Percentiles rank a stretch among this genome's conserved stretches.
phyloP scores from a whole-genome alignment of 2,329 filamentous ascomycete genomes.

The Fusarium falciforme region DNA sequence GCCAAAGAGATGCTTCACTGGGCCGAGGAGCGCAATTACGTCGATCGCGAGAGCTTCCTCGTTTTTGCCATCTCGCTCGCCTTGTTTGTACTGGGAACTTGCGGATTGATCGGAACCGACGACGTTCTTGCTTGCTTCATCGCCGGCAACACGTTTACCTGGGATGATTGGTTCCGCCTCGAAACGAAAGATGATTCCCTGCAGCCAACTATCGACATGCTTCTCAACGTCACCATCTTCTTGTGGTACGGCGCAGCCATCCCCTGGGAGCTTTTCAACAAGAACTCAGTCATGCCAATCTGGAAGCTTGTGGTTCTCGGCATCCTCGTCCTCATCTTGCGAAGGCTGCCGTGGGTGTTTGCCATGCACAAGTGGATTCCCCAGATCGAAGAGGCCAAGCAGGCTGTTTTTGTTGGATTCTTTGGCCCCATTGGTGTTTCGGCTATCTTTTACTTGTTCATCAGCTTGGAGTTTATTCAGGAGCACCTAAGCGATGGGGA shows the following conservation, averaged over 20 bases:
- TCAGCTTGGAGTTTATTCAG: constrained; percentile 80
- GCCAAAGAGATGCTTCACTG: constrained; percentile 86
- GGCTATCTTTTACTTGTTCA: constrained; percentile 89
- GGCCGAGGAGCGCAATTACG: constrained; percentile 83
- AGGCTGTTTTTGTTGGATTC: constrained; percentile 89
- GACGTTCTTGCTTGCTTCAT: constrained; percentile 94
- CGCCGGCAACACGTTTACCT: constrained; percentile 90
- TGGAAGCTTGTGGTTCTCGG: constrained; percentile 80
- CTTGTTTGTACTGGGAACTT: constrained; percentile 88
- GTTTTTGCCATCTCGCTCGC: constrained; percentile 88
- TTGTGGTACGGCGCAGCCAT: constrained; percentile 91
- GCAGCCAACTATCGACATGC: constrained; percentile 95
- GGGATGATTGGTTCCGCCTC: constrained; percentile 93
- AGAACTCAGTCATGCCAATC: constrained; percentile 76
- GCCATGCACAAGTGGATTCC: constrained; percentile 79
- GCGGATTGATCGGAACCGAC: constrained; percentile 87
- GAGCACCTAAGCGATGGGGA: constrained; percentile 63
- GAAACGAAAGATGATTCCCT: constrained; percentile 91
- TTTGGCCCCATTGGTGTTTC: constrained; percentile 94
- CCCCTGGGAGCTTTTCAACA: constrained; percentile 79
- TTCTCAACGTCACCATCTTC: constrained; percentile 89
- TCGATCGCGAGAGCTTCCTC: constrained; percentile 88
- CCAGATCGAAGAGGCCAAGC: constrained; percentile 79
- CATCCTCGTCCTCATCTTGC: constrained; percentile 79
- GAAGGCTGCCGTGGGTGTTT: constrained; percentile 82